Percentiles rank a stretch among this genome's conserved stretches.
Conservation (phyloP, 176 grass and related monocot genomes). For the Oryza brachyantha region DNA sequence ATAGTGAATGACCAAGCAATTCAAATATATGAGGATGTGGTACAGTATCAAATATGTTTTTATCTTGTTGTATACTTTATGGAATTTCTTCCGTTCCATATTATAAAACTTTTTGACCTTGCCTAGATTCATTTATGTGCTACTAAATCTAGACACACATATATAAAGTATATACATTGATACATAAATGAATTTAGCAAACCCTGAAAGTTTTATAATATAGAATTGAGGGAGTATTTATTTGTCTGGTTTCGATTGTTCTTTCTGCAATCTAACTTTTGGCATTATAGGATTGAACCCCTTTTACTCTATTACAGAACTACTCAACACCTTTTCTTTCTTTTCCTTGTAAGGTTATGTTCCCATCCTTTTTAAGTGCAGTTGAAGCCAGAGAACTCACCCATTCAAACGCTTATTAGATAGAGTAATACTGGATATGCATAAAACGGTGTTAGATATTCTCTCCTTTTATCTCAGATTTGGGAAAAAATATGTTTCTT, state of each 20-base stretch:
- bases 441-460: slow-evolving; percentile 16
- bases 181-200: too few relatives aligned
- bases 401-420: background rate
- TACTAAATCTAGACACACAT: too few relatives aligned
- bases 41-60: slow-evolving; percentile 32
- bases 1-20: slow-evolving; percentile 66
- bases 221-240: too few relatives aligned
- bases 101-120: too few relatives aligned
- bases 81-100: too few relatives aligned
- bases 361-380: background rate
- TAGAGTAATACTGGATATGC: slow-evolving; percentile 17
- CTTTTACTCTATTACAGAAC: slow-evolving; percentile 23
- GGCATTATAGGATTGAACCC: background rate
- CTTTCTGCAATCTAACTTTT: slow-evolving; percentile 15
- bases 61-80: background rate
- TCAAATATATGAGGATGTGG: slow-evolving; percentile 86
- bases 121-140: too few relatives aligned
- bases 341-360: slow-evolving; percentile 8
- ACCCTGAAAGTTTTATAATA: slow-evolving; percentile 10
- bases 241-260: background rate
- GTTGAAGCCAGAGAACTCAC: background rate
- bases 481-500: slow-evolving; percentile 19
- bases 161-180: too few relatives aligned
- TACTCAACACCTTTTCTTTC: background rate
- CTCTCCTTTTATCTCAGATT: background rate